Percentiles rank a stretch among this genome's conserved stretches.
phyloP scores from a whole-genome alignment of 1,139 yeast genomes.

The Casaregolazyma suthepensis region DNA sequence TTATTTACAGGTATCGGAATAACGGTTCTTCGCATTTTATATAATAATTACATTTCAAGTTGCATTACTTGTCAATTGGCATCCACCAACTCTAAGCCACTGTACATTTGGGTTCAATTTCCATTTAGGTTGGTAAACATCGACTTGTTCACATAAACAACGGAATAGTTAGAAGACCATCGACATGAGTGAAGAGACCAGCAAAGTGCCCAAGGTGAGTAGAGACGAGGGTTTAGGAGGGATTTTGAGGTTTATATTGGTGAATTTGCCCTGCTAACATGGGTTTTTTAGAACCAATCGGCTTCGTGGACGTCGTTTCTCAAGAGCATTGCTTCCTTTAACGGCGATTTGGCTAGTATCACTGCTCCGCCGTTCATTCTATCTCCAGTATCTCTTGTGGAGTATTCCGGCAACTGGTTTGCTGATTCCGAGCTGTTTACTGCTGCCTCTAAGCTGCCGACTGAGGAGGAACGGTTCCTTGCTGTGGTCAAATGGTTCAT shows the following conservation, averaged over 20 bases:
- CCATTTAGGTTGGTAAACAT: not conserved
- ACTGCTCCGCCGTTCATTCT: constrained; percentile 98
- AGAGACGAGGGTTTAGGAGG: not conserved
- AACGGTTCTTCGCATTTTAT: not conserved
- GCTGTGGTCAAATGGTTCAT: constrained; percentile 89
- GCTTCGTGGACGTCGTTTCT: constrained; percentile 43
- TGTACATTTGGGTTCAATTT: not conserved
- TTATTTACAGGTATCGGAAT: constrained; percentile 22
- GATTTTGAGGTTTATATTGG: not conserved
- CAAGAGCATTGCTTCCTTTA: constrained; percentile 86
- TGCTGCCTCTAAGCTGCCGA: constrained; percentile 51
- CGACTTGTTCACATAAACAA: not conserved
- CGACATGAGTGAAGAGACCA: not conserved
- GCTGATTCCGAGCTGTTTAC: constrained; percentile 81
- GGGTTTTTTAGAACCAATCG: constrained; percentile 12
- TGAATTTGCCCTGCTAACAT: not conserved
- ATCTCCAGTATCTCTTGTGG: constrained; percentile 82
- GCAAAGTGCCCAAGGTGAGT: not conserved
- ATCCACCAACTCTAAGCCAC: not conserved
- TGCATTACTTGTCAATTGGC: not conserved
- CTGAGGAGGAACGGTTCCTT: constrained; percentile 54
- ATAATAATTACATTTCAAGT: too few species aligned
- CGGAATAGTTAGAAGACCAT: not conserved
- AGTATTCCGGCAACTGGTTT: constrained; percentile 78
- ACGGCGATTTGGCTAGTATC: constrained; percentile 87